phyloP scores from a whole-genome alignment of 2,329 filamentous ascomycete genomes.

The Cladosporium oxysporum region DNA sequence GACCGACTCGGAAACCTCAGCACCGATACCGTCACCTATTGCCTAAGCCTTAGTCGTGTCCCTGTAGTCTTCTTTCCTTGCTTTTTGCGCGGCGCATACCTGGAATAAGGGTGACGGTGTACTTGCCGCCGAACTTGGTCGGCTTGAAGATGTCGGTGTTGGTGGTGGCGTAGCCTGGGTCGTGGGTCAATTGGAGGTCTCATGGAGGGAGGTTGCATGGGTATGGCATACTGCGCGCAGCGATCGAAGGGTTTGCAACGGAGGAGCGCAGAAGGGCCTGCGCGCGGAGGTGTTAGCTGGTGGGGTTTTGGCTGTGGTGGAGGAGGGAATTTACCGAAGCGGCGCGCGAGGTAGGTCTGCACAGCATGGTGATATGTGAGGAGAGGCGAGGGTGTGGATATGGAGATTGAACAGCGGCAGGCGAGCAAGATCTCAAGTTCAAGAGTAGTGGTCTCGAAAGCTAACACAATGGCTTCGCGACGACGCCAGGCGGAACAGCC shows the following conservation, averaged over 20 bases:
- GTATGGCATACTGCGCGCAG: conserved; percentile 55
- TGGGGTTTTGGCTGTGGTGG: background rate
- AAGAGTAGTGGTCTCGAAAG: background rate
- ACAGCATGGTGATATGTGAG: conserved; percentile 42
- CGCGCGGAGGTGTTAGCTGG: conserved; percentile 16
- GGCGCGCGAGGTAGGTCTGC: conserved; percentile 48
- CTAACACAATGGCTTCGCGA: background rate
- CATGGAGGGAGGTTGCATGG: conserved; percentile 13
- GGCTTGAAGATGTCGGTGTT: conserved; percentile 98
- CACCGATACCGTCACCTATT: conserved; percentile 87
- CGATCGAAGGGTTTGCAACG: conserved; percentile 50
- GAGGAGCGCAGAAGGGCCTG: conserved; percentile 57
- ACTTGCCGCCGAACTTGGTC: conserved; percentile 98
- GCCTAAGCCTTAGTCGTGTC: conserved; percentile 10
- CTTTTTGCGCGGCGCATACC: conserved; percentile 54
- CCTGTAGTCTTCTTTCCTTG: conserved; percentile 7
- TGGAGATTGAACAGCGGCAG: background rate
- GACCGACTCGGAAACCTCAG: conserved; percentile 95
- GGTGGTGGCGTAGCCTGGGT: conserved; percentile 70
- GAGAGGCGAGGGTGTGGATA: conserved; percentile 18
- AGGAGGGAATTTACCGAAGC: conserved; percentile 47
- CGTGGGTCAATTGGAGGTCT: conserved; percentile 26
- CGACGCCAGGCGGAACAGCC: background rate
- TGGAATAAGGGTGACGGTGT: conserved; percentile 97
- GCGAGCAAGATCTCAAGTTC: conserved; percentile 1